phyloP scores from a whole-genome alignment of 257 asterid genomes.

The Verbena officinalis region DNA sequence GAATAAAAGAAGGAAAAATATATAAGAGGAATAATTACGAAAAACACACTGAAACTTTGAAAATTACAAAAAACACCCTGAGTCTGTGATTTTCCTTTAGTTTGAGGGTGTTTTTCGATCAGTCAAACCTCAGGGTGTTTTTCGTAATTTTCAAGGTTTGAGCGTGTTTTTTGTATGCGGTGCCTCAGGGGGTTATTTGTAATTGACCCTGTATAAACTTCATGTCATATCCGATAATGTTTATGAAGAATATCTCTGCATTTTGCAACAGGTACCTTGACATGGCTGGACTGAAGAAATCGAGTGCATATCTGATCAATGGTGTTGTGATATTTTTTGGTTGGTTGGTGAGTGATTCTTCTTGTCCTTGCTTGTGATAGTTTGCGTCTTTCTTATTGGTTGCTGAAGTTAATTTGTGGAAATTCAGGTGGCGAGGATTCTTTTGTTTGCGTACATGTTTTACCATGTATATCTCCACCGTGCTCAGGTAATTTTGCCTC shows the following conservation, averaged over 20 bases:
- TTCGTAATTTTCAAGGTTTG: too few relatives aligned
- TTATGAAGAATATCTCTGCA: slow-evolving; percentile 32
- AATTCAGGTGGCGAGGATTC: slow-evolving; percentile 94
- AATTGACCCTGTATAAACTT: too few relatives aligned
- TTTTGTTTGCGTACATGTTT: slow-evolving; percentile 83
- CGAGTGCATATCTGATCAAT: slow-evolving; percentile 69
- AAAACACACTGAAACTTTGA: too few relatives aligned
- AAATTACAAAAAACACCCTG: too few relatives aligned
- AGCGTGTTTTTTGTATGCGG: too few relatives aligned
- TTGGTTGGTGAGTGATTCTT: slow-evolving; percentile 74
- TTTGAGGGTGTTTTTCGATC: too few relatives aligned
- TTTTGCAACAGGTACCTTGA: slow-evolving; percentile 81
- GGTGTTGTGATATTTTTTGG: slow-evolving; percentile 80
- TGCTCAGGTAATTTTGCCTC: slow-evolving; percentile 57
- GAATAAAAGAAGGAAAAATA: neutral
- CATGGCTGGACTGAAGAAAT: slow-evolving; percentile 82
- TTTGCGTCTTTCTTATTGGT: slow-evolving; percentile 2
- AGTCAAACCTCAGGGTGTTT: too few relatives aligned
- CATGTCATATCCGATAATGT: slow-evolving; percentile 14
- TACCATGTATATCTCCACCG: slow-evolving; percentile 80
- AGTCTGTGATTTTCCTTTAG: too few relatives aligned
- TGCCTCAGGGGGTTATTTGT: too few relatives aligned
- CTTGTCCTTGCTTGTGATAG: slow-evolving; percentile 6
- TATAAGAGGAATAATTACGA: too few relatives aligned
- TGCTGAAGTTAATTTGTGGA: slow-evolving; percentile 25